Evolutionary conservation across 2,329 filamentous ascomycete genomes (phyloP).

Genomic region (Cladosporium sp.): DNA sequence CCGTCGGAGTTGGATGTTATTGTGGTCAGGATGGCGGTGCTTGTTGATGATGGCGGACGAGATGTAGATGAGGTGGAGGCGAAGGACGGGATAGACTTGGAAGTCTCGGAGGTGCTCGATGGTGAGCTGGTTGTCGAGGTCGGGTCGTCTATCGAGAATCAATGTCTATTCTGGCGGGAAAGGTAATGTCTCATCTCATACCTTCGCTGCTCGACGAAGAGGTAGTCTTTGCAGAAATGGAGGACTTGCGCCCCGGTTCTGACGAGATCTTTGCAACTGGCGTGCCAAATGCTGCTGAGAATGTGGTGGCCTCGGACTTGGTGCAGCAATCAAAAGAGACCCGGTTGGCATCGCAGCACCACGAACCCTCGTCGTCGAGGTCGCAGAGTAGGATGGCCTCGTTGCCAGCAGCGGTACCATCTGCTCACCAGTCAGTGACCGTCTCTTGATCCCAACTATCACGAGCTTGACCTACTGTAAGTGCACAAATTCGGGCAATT

Average conservation of each 20-base stretch:
- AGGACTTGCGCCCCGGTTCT: not conserved
- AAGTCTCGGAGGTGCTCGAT: not conserved
- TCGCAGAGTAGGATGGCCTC: conserved; percentile 5
- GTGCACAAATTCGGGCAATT: not conserved
- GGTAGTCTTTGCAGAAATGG: not conserved
- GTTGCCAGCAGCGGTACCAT: not conserved
- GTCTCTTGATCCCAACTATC: not conserved
- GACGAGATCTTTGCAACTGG: not conserved
- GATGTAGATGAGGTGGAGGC: not conserved
- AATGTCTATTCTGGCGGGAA: not conserved
- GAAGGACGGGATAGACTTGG: too few species aligned
- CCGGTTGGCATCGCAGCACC: conserved; percentile 2
- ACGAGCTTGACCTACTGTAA: not conserved
- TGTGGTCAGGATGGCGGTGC: not conserved
- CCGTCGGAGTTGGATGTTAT: conserved; percentile 1
- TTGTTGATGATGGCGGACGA: not conserved
- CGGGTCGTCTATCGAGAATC: not conserved
- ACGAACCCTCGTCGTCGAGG: not conserved
- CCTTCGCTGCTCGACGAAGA: not conserved
- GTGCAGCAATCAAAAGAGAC: conserved; percentile 2
- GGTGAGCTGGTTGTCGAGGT: not conserved
- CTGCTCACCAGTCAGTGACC: not conserved
- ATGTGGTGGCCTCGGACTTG: not conserved
- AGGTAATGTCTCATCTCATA: not conserved
- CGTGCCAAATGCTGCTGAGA: not conserved